Conservation (phyloP, 75 land plant species). For the Gnetum montanum region DNA sequence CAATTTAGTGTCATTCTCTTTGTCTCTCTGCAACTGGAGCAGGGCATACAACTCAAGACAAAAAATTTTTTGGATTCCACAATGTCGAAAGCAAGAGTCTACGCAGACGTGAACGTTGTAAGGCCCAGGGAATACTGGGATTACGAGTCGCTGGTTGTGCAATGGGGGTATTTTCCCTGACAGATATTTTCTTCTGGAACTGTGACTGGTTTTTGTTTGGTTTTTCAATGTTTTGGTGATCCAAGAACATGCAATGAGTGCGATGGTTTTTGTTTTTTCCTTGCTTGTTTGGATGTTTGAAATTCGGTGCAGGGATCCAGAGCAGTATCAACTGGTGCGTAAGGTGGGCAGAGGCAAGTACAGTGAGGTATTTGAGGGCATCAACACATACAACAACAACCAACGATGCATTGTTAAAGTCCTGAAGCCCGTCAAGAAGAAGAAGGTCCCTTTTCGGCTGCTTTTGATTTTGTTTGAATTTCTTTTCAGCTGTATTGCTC, state of each 20-base stretch:
- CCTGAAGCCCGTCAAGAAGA: slow-evolving; percentile 86
- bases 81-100: slow-evolving; percentile 63
- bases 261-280: background rate
- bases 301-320: slow-evolving; percentile 52
- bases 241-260: background rate
- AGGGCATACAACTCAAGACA: too few species aligned
- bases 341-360: slow-evolving; percentile 88
- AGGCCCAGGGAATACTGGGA: slow-evolving; percentile 67
- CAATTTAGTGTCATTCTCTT: too few species aligned
- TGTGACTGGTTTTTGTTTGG: too few species aligned
- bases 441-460: slow-evolving; percentile 38
- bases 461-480: background rate
- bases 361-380: slow-evolving; percentile 82
- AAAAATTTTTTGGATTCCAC: too few species aligned
- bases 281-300: background rate
- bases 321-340: slow-evolving; percentile 80
- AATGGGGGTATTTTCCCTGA: slow-evolving; percentile 85
- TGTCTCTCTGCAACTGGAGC: too few species aligned
- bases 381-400: slow-evolving; percentile 36
- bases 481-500: background rate
- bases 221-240: too few species aligned
- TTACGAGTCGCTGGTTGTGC: slow-evolving; percentile 59
- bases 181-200: too few species aligned
- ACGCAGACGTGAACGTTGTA: slow-evolving; percentile 48
- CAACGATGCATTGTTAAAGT: slow-evolving; percentile 73